These are phyloP conservation scores for Agaricus bisporus DNA, from an alignment of 768 basidiomycete species.

Conservation along the genomic window DNA sequence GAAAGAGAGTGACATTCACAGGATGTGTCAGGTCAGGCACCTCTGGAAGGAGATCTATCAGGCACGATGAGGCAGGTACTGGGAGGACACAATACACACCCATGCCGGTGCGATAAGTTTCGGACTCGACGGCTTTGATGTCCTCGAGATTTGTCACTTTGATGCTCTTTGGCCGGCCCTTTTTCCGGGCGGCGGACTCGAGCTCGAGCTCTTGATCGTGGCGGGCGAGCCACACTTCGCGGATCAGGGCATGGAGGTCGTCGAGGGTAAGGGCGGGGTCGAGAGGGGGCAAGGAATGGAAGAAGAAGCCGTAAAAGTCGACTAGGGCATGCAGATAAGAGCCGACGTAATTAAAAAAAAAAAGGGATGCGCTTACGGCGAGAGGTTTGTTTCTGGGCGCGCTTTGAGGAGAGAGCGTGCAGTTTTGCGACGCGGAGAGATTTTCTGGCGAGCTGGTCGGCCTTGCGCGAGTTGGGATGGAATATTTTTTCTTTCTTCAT, in stretches of 20 bases:
- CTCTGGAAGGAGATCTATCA: conserved; percentile 37
- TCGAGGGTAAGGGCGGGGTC: conserved; percentile 51
- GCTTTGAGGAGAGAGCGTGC: conserved; percentile 45
- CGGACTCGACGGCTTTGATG: conserved; percentile 57
- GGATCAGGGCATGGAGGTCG: conserved; percentile 59
- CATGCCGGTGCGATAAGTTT: conserved; percentile 75
- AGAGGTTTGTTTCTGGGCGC: conserved; percentile 48
- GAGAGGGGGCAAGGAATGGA: conserved; percentile 53
- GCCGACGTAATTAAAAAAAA: conserved; percentile 1
- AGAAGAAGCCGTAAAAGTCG: conserved; percentile 74
- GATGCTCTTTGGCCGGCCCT: conserved; percentile 69
- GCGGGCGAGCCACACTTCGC: conserved; percentile 69
- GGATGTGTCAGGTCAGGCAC: conserved; percentile 72
- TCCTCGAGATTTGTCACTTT: conserved; percentile 68
- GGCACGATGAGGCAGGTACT: background rate
- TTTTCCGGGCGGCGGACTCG: conserved; percentile 56
- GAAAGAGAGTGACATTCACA: conserved; percentile 64
- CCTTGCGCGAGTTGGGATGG: conserved; percentile 82
- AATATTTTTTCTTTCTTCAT: conserved; percentile 72
- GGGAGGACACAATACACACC: conserved; percentile 39
- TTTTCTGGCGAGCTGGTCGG: conserved; percentile 63
- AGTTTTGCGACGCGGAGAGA: conserved; percentile 67
- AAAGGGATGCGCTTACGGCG: conserved; percentile 35
- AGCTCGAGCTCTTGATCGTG: conserved; percentile 58
- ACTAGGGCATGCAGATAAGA: conserved; percentile 31